Evolutionary conservation across 768 basidiomycete species (phyloP), one percentile per base, ranked within the genome.

Genomic region (Mycena belliarum): DNA sequence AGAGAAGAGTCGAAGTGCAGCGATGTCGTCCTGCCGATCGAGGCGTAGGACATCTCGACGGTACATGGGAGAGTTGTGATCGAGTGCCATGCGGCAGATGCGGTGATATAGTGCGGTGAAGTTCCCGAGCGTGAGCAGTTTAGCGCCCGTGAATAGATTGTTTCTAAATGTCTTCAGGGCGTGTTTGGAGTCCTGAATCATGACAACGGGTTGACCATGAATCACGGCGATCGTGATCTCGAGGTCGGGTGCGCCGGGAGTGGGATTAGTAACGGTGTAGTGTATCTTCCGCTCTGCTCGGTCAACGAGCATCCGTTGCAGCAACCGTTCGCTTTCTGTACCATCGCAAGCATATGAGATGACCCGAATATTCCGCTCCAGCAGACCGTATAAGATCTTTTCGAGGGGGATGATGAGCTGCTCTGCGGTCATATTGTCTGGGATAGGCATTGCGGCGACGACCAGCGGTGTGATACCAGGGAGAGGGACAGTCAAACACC

Each of bases 1-100:
- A 9, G 73, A 77, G 54, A 78, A 77, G 0, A 79, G 60, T 0
- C 73, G 69, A 6, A 70, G 49, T 0, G 78, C 79, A 0, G 78
- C 79, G 57, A 64, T 66, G 58, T 81, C 78, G 63, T 80, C 79
- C 66, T 81, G 77, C 1, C 70, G 57, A 49, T 81, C 76, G 0
- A 78, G 28, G 44, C 73, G 72, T 18, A 75, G 70, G 2, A 80
- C 71, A 59, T 74, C 72, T 3, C 64, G 65, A n/a, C 46, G 33
- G 49, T 49, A 72, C 1, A 73, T 52, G 0, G 72, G 68, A 3
- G 54, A 49, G 14, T 46, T n/a, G n/a, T n/a, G n/a, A n/a, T n/a
- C 52, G 3, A 52, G 48, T 1, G 67, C 68, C 4, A 74, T 32
- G 5, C 64, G 32, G 3, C 40, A 59, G 8, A 70, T 49, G 11